Evolutionary conservation across 352 stramenopile species (phyloP), one percentile per base, ranked within the genome.

Genomic region (Blastocystis sp.): DNA sequence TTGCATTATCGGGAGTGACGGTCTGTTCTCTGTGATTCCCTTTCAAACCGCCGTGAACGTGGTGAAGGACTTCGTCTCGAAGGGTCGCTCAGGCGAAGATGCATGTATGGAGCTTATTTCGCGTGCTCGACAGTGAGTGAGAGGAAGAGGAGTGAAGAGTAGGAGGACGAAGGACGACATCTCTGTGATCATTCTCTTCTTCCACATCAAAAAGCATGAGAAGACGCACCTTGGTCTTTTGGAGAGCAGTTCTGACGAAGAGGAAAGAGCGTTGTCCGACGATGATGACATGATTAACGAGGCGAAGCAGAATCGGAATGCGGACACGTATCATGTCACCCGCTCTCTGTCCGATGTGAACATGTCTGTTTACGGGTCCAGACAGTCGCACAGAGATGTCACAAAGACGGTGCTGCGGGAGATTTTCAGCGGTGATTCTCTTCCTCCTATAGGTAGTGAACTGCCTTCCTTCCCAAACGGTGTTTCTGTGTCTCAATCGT

Each of bases 131-230:
- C 26, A 29, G 74, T 85, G 66, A 13, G 37, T 21, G 2, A n/a
- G 16, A 4, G 39, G 3, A 19, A 29, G 31, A 10, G 41, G 26
- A 3, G 45, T 85, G 51, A 85, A 2, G 51, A 0, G 16, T 85
- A 85, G 74, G 26, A 85, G 39, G 10, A 67, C 74, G 19, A 85
- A 51, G 74, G 74, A 85, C 60, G 74, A 85, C 45, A 85, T 85
- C n/a, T 85, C 74, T 12, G 74, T 85, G 13, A 85, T 85, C 61
- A 69, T 85, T 85, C 74, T 85, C 16, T 85, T 85, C 74, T 85
- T 85, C 45, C 74, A 85, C 45, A 50, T 85, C 4, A 55, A 55
- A 16, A 55, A 16, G 45, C 45, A 55, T 16, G 6, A 55, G 45
- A 55, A 55, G 45, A 19, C 45, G 45, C 45, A n/a, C n/a, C n/a